Percentiles rank a stretch among this genome's conserved stretches.
phyloP scores from a whole-genome alignment of 2,329 filamentous ascomycete genomes.

The Diaporthe batatas region DNA sequence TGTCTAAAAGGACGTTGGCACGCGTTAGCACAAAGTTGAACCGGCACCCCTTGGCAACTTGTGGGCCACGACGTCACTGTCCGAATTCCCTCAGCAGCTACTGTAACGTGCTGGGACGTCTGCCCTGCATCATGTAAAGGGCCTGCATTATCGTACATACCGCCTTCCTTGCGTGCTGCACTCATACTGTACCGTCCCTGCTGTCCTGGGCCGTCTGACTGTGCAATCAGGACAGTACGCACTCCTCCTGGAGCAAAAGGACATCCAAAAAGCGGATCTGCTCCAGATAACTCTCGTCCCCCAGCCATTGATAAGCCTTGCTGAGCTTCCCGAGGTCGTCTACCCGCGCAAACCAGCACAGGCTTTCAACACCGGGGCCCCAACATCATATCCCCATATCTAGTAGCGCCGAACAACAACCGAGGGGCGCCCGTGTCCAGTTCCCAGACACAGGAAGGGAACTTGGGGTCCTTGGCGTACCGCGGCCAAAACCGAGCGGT shows the following conservation, averaged over 20 bases:
- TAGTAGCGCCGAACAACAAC: slow-evolving; percentile 33
- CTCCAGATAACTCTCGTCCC: background rate
- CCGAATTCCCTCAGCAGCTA: slow-evolving; percentile 22
- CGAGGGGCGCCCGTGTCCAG: slow-evolving; percentile 9
- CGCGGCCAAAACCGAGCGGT: slow-evolving; percentile 23
- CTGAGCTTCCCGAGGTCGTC: background rate
- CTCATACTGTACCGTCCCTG: slow-evolving; percentile 1
- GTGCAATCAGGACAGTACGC: slow-evolving; percentile 14
- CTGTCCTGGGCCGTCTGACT: slow-evolving; percentile 9
- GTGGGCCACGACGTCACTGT: slow-evolving; percentile 33
- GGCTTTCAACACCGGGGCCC: slow-evolving; percentile 26
- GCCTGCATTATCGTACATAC: slow-evolving; percentile 27
- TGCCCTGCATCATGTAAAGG: slow-evolving; percentile 16
- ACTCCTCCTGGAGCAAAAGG: slow-evolving; percentile 13
- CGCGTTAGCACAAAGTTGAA: background rate
- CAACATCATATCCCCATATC: slow-evolving; percentile 27
- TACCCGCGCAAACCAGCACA: slow-evolving; percentile 11
- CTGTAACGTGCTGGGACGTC: slow-evolving; percentile 11
- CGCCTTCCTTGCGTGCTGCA: slow-evolving; percentile 24
- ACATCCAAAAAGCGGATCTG: slow-evolving; percentile 17
- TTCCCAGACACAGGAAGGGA: background rate
- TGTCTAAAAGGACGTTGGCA: slow-evolving; percentile 4
- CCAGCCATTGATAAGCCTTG: slow-evolving; percentile 5
- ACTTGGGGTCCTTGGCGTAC: background rate
- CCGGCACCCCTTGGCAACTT: slow-evolving; percentile 19